Percentiles rank a stretch among this genome's conserved stretches.
phyloP scores from a whole-genome alignment of 2,329 filamentous ascomycete genomes.

The Aureobasidium uvarum region DNA sequence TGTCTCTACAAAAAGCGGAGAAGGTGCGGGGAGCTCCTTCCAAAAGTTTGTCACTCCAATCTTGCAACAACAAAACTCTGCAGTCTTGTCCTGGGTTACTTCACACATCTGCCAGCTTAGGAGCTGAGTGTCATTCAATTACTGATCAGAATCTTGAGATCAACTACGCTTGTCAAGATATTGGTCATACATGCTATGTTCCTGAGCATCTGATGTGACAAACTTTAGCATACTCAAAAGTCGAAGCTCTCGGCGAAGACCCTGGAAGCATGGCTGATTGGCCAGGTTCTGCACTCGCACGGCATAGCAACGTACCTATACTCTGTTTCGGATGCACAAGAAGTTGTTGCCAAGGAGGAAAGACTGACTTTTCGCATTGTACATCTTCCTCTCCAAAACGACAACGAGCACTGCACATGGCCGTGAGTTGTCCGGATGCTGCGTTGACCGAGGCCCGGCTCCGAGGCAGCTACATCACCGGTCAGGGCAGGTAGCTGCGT shows the following conservation, averaged over 20 bases:
- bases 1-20: background rate
- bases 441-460: background rate
- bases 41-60: background rate
- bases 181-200: too few species aligned
- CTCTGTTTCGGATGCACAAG: conserved; percentile 7
- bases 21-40: conserved; percentile 6
- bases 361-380: background rate
- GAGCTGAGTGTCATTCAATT: too few species aligned
- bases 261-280: conserved; percentile 5
- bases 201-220: too few species aligned
- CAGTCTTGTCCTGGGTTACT: too few species aligned
- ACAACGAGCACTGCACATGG: background rate
- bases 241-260: conserved; percentile 8
- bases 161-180: too few species aligned
- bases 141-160: too few species aligned
- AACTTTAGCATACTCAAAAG: background rate
- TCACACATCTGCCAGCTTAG: too few species aligned
- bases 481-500: conserved; percentile 1
- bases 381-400: background rate
- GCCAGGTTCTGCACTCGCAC: background rate
- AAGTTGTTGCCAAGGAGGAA: background rate
- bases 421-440: background rate
- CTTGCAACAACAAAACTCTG: background rate
- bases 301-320: background rate
- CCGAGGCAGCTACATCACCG: background rate